These are phyloP conservation scores for Lobosporangium transversale DNA, from an alignment of 192 early-diverging fungal genomes.

Conservation along the genomic window DNA sequence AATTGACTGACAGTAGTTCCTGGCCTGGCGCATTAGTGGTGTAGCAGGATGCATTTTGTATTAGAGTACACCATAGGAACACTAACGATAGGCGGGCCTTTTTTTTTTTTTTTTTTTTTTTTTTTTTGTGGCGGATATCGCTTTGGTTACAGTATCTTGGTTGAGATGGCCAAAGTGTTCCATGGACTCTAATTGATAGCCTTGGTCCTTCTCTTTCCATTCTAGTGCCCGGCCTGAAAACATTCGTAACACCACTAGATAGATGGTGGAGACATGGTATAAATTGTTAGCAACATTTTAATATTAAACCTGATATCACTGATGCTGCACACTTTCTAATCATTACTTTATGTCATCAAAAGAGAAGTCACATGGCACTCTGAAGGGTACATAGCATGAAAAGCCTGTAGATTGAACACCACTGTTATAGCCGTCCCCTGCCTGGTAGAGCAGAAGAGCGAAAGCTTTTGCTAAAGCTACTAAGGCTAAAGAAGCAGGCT, in stretches of 20 bases:
- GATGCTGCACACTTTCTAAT: too few species aligned
- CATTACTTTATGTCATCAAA: neutral
- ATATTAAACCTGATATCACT: too few species aligned
- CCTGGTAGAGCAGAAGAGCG: neutral
- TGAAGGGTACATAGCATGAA: constrained; percentile 26
- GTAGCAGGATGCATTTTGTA: too few species aligned
- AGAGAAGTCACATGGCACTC: constrained; percentile 28
- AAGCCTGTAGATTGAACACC: constrained; percentile 19
- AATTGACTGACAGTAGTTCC: neutral
- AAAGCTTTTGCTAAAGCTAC: constrained; percentile 8
- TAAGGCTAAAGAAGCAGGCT: constrained; percentile 14
- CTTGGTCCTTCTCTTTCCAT: constrained; percentile 11
- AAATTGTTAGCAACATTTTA: neutral
- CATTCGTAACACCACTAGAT: too few species aligned
- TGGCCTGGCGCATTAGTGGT: too few species aligned
- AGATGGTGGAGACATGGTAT: too few species aligned
- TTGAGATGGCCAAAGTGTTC: constrained; percentile 11
- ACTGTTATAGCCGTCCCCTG: constrained; percentile 13
- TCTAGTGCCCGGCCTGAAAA: constrained; percentile 14
- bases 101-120: too few species aligned
- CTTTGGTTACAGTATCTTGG: neutral
- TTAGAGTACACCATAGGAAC: too few species aligned
- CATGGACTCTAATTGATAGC: constrained; percentile 12
- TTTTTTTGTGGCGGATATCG: too few species aligned
- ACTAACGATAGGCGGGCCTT: too few species aligned